Percentiles rank a stretch among this genome's conserved stretches.
phyloP scores from a whole-genome alignment of 108 stramenopile species.

The Pinguiococcus pyrenoidosus region DNA sequence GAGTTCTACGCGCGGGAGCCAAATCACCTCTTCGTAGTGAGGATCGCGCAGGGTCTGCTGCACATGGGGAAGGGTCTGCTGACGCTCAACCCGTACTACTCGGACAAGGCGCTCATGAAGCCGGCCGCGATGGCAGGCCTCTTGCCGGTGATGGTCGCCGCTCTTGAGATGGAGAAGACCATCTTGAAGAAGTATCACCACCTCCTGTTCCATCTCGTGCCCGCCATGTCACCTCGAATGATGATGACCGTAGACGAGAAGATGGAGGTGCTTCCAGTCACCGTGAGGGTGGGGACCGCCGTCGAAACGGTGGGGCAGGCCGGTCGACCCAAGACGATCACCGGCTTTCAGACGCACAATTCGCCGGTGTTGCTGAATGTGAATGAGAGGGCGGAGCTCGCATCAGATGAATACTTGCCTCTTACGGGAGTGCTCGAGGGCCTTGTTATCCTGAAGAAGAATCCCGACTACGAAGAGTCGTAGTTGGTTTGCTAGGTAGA shows the following conservation, averaged over 20 bases:
- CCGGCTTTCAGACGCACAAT: constrained; percentile 99
- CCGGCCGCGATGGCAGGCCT: constrained; percentile 78
- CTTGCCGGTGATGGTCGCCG: constrained; percentile 71
- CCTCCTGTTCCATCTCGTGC: constrained; percentile 81
- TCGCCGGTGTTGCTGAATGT: constrained; percentile 87
- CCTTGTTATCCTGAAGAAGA: constrained; percentile 64
- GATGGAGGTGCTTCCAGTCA: constrained; percentile 65
- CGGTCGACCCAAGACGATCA: constrained; percentile 97
- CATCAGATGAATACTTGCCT: constrained; percentile 77
- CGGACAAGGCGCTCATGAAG: constrained; percentile 79
- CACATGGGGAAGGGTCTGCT: constrained; percentile 97
- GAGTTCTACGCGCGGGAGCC: constrained; percentile 95
- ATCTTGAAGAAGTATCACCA: constrained; percentile 87
- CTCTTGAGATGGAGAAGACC: constrained; percentile 80
- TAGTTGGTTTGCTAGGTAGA: too few relatives aligned
- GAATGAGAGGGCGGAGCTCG: constrained; percentile 90
- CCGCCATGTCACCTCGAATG: constrained; percentile 95
- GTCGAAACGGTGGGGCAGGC: constrained; percentile 99
- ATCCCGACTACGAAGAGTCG: too few relatives aligned
- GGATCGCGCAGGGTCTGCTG: constrained; percentile 93
- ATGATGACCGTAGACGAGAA: constrained; percentile 88
- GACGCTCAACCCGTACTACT: constrained; percentile 84
- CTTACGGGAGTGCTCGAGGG: constrained; percentile 79
- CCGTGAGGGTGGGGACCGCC: constrained; percentile 94
- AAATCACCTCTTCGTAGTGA: constrained; percentile 84